Percentiles rank a stretch among this genome's conserved stretches.
These are phyloP conservation scores for Austroboletus niveus DNA, from an alignment of 1,284 basidiomycete genomes.

Conservation along the genomic window DNA sequence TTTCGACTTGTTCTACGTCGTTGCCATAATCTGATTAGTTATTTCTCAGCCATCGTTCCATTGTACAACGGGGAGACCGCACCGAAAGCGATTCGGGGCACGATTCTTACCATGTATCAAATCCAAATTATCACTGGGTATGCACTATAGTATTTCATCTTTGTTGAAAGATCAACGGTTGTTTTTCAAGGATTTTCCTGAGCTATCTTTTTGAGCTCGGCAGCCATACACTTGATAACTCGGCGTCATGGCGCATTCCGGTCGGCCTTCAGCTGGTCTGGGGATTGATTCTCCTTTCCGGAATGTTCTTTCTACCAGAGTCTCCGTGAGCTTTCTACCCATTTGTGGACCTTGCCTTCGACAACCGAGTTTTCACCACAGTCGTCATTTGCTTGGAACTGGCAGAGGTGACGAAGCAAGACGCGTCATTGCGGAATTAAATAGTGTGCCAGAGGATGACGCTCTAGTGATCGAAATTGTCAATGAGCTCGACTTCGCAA, in stretches of 20 bases:
- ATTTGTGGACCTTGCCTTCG: not conserved
- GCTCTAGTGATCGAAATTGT: conserved; percentile 37
- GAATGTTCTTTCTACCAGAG: conserved; percentile 76
- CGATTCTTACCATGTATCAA: conserved; percentile 73
- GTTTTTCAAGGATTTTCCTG: conserved; percentile 42
- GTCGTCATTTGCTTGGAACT: conserved; percentile 60
- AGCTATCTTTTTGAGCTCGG: conserved; percentile 24
- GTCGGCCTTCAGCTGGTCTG: conserved; percentile 67
- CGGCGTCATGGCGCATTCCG: conserved; percentile 72
- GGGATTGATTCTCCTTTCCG: conserved; percentile 65
- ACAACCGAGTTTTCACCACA: conserved; percentile 20
- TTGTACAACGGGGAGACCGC: conserved; percentile 81
- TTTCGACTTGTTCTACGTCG: no score
- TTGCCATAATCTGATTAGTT: not conserved
- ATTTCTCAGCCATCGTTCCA: conserved; percentile 63
- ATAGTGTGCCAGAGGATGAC: conserved; percentile 50
- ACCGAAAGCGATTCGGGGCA: conserved; percentile 72
- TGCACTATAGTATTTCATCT: conserved; percentile 9
- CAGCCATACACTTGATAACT: conserved; percentile 56
- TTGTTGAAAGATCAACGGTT: not conserved
- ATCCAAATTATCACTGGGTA: conserved; percentile 72
- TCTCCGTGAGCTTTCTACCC: conserved; percentile 53
- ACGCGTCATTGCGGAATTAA: conserved; percentile 63
- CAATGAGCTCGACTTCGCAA: conserved; percentile 66
- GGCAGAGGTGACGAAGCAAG: conserved; percentile 55